These are phyloP conservation scores for Actinomucor elegans DNA, from an alignment of 371 early-diverging fungal species.

Conservation along the genomic window DNA sequence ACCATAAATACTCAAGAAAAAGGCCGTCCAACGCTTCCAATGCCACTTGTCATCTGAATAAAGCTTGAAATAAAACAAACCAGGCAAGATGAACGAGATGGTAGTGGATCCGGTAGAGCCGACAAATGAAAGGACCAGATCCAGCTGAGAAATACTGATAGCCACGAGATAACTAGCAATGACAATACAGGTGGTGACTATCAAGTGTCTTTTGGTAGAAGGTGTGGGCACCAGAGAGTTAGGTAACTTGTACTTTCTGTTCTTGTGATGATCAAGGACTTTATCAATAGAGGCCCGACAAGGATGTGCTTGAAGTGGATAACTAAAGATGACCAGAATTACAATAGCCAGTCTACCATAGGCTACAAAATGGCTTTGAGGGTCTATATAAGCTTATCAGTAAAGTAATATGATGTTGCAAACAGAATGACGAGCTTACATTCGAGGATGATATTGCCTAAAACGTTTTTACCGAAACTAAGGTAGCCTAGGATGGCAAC, in stretches of 20 bases:
- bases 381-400: constrained; percentile 42
- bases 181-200: constrained; percentile 72
- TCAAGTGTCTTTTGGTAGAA: constrained; percentile 41
- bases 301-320: constrained; percentile 98
- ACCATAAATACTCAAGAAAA: constrained; percentile 59
- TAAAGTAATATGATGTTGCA: not conserved
- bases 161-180: constrained; percentile 71
- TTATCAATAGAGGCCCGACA: constrained; percentile 92
- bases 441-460: constrained; percentile 88
- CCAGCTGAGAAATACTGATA: constrained; percentile 73
- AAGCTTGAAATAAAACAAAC: constrained; percentile 90
- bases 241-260: not conserved
- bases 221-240: constrained; percentile 20
- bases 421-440: constrained; percentile 48
- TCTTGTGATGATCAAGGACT: constrained; percentile 43
- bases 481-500: constrained; percentile 95
- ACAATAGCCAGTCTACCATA: constrained; percentile 90
- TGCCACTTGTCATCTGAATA: constrained; percentile 57
- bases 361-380: constrained; percentile 73
- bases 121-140: constrained; percentile 88
- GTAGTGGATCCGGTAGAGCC: constrained; percentile 98
- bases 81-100: constrained; percentile 98
- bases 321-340: constrained; percentile 91
- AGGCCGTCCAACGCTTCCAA: constrained; percentile 46
- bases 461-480: constrained; percentile 86